Evolutionary conservation across 2,329 filamentous ascomycete species (phyloP).

Genomic region (Colletotrichum cuscutae): DNA sequence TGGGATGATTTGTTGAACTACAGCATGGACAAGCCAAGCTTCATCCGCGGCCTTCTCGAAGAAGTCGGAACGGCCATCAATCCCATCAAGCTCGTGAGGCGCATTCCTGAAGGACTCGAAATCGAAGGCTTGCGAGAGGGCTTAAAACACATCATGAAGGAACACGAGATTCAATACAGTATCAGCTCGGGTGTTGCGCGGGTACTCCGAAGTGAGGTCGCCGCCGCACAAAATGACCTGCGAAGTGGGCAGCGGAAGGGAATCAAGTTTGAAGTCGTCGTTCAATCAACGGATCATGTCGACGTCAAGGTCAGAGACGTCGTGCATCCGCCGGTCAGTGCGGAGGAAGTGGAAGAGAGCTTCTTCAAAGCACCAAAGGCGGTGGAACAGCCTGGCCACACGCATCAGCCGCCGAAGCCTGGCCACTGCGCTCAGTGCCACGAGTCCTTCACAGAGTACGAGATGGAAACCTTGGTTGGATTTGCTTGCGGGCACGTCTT

Average conservation of each 20-base stretch:
- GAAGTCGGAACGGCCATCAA: slow-evolving; percentile 95
- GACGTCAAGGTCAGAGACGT: slow-evolving; percentile 55
- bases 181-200: slow-evolving; percentile 91
- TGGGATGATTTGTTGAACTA: slow-evolving; percentile 97
- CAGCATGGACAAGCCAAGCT: slow-evolving; percentile 96
- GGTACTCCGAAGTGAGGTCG: slow-evolving; percentile 89
- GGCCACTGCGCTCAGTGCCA: slow-evolving; percentile 71
- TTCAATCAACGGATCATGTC: slow-evolving; percentile 54
- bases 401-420: slow-evolving; percentile 50
- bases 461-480: slow-evolving; percentile 78
- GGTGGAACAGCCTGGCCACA: slow-evolving; percentile 43
- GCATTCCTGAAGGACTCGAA: slow-evolving; percentile 92
- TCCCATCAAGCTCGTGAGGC: slow-evolving; percentile 86
- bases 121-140: slow-evolving; percentile 92
- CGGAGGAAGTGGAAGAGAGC: slow-evolving; percentile 35
- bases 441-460: slow-evolving; percentile 67
- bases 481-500: slow-evolving; percentile 87
- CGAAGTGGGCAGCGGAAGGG: slow-evolving; percentile 83
- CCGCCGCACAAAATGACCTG: slow-evolving; percentile 82
- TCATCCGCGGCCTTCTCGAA: slow-evolving; percentile 91
- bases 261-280: slow-evolving; percentile 85
- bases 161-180: slow-evolving; percentile 94
- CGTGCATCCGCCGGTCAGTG: slow-evolving; percentile 31
- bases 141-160: slow-evolving; percentile 89
- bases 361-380: slow-evolving; percentile 28